Conservation (phyloP, 768 basidiomycete genomes). For the Macrolepiota albuminosa region DNA sequence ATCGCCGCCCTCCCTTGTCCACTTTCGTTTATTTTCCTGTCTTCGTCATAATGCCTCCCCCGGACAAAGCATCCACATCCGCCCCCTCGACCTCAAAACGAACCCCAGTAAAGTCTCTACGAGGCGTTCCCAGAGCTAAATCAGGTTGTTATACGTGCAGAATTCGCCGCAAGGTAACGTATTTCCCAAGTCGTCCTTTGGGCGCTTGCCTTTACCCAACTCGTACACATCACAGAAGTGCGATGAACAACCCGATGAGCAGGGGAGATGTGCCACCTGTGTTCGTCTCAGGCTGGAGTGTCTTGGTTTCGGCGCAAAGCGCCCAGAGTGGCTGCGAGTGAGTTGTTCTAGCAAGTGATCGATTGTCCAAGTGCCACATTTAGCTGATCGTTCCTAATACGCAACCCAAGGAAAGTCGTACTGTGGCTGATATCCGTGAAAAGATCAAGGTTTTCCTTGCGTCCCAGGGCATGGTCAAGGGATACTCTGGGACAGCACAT, state of each 20-base stretch:
- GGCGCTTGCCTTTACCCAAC: constrained; percentile 6
- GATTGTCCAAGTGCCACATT: constrained; percentile 1
- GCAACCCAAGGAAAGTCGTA: constrained; percentile 1
- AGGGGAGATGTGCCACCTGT: constrained; percentile 71
- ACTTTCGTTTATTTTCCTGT: background rate
- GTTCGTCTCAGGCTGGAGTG: constrained; percentile 76
- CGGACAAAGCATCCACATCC: background rate
- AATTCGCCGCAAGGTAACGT: constrained; percentile 71
- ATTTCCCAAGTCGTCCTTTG: background rate
- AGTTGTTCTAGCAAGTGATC: constrained; percentile 21
- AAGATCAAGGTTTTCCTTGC: constrained; percentile 10
- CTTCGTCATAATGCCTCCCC: background rate
- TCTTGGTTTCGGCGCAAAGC: constrained; percentile 80
- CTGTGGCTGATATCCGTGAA: constrained; percentile 8
- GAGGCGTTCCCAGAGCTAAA: constrained; percentile 53
- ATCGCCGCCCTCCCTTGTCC: background rate
- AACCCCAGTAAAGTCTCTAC: background rate
- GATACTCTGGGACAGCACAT: constrained; percentile 4
- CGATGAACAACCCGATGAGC: constrained; percentile 63
- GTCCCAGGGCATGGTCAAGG: constrained; percentile 10
- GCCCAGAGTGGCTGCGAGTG: constrained; percentile 83
- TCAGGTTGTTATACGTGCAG: constrained; percentile 88
- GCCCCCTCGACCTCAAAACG: background rate
- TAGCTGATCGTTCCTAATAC: constrained; percentile 6
- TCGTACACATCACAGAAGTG: constrained; percentile 58